Evolutionary conservation across 2,329 filamentous ascomycete genomes (phyloP).

Genomic region (Basipetospora chlamydospora): DNA sequence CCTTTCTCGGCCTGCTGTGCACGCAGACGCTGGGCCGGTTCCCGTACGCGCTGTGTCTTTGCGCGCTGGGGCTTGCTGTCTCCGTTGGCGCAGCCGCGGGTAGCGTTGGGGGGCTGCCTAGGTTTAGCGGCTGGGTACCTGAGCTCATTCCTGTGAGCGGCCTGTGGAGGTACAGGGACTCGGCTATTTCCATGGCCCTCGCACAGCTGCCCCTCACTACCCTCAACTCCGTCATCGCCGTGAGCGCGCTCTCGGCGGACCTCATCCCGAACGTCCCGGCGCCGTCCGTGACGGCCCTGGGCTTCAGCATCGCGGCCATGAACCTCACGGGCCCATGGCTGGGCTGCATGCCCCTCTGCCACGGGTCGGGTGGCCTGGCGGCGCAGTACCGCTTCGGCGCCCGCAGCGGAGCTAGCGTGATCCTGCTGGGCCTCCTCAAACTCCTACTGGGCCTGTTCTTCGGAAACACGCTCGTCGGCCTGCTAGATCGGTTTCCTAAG

Average conservation of each 20-base stretch:
- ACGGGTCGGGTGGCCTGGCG: constrained; percentile 80
- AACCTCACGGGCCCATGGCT: constrained; percentile 83
- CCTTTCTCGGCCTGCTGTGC: constrained; percentile 55
- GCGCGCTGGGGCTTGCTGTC: constrained; percentile 43
- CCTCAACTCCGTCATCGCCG: constrained; percentile 84
- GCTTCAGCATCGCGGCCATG: constrained; percentile 68
- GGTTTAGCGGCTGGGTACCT: constrained; percentile 47
- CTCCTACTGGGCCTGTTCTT: constrained; percentile 61
- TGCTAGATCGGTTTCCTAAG: constrained; percentile 61
- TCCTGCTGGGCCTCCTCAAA: constrained; percentile 66
- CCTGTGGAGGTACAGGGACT: constrained; percentile 14
- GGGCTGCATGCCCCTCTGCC: constrained; percentile 88
- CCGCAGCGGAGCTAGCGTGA: constrained; percentile 69
- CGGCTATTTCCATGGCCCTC: constrained; percentile 46
- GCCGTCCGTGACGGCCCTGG: constrained; percentile 62
- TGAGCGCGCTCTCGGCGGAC: constrained; percentile 63
- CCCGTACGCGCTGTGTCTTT: constrained; percentile 66
- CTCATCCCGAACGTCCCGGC: constrained; percentile 54
- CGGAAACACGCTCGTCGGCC: constrained; percentile 54
- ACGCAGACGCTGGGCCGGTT: constrained; percentile 51
- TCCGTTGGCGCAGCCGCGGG: constrained; percentile 18
- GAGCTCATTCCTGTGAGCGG: constrained; percentile 16
- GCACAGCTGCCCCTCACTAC: constrained; percentile 85
- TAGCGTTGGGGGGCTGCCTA: constrained; percentile 25
- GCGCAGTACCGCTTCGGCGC: constrained; percentile 87